Base-by-base conservation (phyloP, 805 yeast genomes). In the Sugiyamaella chiloensis region DNA sequence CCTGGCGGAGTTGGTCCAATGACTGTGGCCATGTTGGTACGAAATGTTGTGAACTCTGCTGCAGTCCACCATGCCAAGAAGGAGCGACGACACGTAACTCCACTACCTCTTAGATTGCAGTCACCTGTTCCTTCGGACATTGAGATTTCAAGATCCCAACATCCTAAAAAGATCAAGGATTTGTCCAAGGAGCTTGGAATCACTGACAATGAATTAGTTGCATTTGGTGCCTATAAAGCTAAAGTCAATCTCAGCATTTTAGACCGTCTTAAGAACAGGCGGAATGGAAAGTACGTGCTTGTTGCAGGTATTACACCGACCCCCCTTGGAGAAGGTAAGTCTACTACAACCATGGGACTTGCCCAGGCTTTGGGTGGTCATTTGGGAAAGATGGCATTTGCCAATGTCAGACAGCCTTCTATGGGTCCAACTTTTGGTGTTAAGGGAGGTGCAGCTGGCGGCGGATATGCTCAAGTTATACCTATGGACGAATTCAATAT, bases 1-100 rank as follows among this genome's bases (percentile, higher is more conserved):
- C 99, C 99, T 26, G 98, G 98, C 64, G 98, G 98, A 59, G 98
- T 91, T 53, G 99, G 99, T 34, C 99, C 99, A 55, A 91, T 91
- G 98, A 91, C 99, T 23, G 97, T 91, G 41, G 96, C 96, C 34
- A 89, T 90, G 96, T 79, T 91, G 52, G 78, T 90, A 53, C 78
- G 84, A 55, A 91, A 93, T 62, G 91, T 91, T 8, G 73, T 81
- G 49, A 75, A 78, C 55, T 87, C 96, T 44, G 96, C 98, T 17
- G 74, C 83, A 59, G 70, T 77, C 46, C 77, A 73, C 54, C 72
- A 63, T 37, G 50, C 53, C 16, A 44, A 51, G 36, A 60, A 58
- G 24, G 55, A 59, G 20, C 62, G 63, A 27, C 71, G 78, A 57
- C 66, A 69, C 51, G 68, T 78, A 60, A 66, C 66, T 52, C 85